Percentiles rank a stretch among this genome's conserved stretches.
Evolutionary conservation across 2,329 filamentous ascomycete genomes (phyloP).

Genomic region (Madurella mycetomatis): DNA sequence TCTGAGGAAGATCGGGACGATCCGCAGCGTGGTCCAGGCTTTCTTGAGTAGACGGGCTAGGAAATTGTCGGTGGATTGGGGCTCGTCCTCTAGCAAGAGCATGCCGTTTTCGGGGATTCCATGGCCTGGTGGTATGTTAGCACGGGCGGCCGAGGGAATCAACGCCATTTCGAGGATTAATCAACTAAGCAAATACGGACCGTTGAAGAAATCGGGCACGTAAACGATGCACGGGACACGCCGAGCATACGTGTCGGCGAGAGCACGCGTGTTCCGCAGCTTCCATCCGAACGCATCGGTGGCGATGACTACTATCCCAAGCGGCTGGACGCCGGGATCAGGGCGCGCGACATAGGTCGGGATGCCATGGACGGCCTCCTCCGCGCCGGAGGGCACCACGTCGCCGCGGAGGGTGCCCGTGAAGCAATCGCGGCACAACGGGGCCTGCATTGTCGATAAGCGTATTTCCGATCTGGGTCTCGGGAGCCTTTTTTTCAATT

Average conservation of each 20-base stretch:
- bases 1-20: constrained; percentile 1
- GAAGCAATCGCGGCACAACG: constrained; percentile 28
- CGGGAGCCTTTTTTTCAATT: too few relatives aligned
- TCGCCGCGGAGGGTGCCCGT: constrained; percentile 36
- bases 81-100: not conserved
- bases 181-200: too few relatives aligned
- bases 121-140: constrained; percentile 9
- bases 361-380: constrained; percentile 40
- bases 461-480: too few relatives aligned
- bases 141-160: not conserved
- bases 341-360: constrained; percentile 41
- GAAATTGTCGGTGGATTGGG: not conserved
- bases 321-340: constrained; percentile 29
- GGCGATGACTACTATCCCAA: constrained; percentile 45
- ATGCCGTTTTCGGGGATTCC: constrained; percentile 7
- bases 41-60: not conserved
- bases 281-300: constrained; percentile 49
- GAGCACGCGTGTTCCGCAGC: constrained; percentile 43
- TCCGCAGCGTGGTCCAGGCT: not conserved
- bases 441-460: constrained; percentile 11
- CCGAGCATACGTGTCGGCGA: constrained; percentile 46
- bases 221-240: constrained; percentile 43
- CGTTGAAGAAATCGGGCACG: constrained; percentile 49
- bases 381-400: constrained; percentile 36
- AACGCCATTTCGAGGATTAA: not conserved